Percentiles rank a stretch among this genome's conserved stretches.
Conservation (phyloP, 768 basidiomycete species). For the Tylopilus subfusipes region DNA sequence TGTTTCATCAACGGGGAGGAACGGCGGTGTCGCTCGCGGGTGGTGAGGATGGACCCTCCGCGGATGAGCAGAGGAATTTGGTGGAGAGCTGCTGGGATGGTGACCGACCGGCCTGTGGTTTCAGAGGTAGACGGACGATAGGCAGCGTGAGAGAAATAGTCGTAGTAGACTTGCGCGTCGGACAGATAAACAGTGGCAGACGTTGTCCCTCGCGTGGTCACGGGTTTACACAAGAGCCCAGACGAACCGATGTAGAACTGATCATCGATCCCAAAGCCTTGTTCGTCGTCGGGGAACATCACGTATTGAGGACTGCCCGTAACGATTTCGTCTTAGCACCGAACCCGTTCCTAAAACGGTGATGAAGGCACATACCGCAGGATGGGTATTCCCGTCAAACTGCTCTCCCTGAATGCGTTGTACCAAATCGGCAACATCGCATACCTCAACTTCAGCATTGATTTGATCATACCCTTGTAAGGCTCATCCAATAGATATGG, state of each 20-base stretch:
- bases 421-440: constrained; percentile 92
- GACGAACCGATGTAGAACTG: constrained; percentile 90
- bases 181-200: constrained; percentile 78
- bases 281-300: constrained; percentile 83
- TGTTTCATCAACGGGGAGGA: constrained; percentile 83
- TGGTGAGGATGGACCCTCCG: constrained; percentile 86
- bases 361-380: constrained; percentile 56
- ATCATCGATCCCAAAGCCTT: constrained; percentile 87
- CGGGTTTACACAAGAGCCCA: constrained; percentile 88
- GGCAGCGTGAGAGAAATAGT: constrained; percentile 75
- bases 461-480: constrained; percentile 76
- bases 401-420: constrained; percentile 91
- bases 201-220: constrained; percentile 68
- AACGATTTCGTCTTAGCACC: not conserved
- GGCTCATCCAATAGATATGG: constrained; percentile 91
- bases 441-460: constrained; percentile 80
- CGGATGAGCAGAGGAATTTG: constrained; percentile 83
- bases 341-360: not conserved
- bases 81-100: constrained; percentile 74
- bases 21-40: constrained; percentile 82
- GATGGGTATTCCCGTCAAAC: constrained; percentile 76
- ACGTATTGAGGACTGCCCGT: constrained; percentile 88
- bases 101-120: constrained; percentile 58
- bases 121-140: constrained; percentile 55
- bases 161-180: constrained; percentile 92